Percentiles rank a stretch among this genome's conserved stretches.
Conservation (phyloP, 371 early-diverging fungal species). For the Syncephalastrum monosporum region DNA sequence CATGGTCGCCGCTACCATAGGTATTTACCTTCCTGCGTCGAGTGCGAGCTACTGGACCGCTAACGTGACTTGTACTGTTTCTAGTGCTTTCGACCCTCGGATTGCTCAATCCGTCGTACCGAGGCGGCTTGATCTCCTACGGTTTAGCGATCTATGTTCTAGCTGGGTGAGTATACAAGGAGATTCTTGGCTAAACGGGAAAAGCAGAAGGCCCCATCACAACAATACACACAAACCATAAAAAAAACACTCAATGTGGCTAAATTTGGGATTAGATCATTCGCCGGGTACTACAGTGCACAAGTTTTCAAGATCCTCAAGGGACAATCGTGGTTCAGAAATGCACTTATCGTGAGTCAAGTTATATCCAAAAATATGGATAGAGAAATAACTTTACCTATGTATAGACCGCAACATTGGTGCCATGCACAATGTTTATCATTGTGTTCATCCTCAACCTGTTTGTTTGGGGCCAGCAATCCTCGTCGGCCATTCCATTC, state of each 20-base stretch:
- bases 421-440: slow-evolving; percentile 45
- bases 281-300: slow-evolving; percentile 77
- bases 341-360: slow-evolving; percentile 52
- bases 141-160: slow-evolving; percentile 72
- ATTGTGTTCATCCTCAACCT: slow-evolving; percentile 65
- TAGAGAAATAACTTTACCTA: neutral
- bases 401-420: slow-evolving; percentile 45
- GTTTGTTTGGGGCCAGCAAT: slow-evolving; percentile 72
- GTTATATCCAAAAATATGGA: neutral
- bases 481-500: slow-evolving; percentile 82
- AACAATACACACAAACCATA: neutral
- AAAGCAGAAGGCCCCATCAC: neutral
- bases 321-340: slow-evolving; percentile 73
- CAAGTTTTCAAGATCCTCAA: slow-evolving; percentile 77
- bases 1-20: slow-evolving; percentile 56
- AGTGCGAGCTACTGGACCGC: neutral
- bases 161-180: slow-evolving; percentile 55
- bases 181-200: neutral
- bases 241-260: neutral
- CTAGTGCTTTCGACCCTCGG: slow-evolving; percentile 74
- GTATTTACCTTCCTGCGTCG: slow-evolving; percentile 21
- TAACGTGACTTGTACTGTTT: neutral
- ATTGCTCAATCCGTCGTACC: slow-evolving; percentile 77
- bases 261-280: slow-evolving; percentile 25
- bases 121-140: slow-evolving; percentile 71